phyloP scores from a whole-genome alignment of 2,329 filamentous ascomycete genomes.

The Aspergillus uvarum region DNA sequence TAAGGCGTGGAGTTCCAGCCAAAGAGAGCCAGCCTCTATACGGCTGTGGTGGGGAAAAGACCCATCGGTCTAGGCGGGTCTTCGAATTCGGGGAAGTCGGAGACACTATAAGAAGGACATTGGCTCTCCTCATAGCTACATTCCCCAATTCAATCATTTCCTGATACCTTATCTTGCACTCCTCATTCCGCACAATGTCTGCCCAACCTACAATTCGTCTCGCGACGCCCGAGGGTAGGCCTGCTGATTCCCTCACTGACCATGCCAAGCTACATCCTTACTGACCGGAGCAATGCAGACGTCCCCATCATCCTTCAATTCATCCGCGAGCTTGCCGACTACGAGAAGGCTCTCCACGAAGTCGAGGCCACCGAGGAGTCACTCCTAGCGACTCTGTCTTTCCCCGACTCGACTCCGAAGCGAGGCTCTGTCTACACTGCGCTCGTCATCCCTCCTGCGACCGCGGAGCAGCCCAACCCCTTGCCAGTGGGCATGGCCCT shows the following conservation, averaged over 20 bases:
- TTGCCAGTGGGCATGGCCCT: slow-evolving; percentile 73
- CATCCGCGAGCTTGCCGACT: slow-evolving; percentile 81
- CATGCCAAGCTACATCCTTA: neutral
- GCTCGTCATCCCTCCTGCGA: slow-evolving; percentile 58
- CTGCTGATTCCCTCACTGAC: neutral
- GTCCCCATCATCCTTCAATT: slow-evolving; percentile 76
- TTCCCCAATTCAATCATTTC: neutral
- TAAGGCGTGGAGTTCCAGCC: slow-evolving; percentile 2
- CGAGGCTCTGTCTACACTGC: slow-evolving; percentile 71
- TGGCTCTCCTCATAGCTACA: neutral
- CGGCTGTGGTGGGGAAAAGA: neutral
- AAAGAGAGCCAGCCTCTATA: neutral
- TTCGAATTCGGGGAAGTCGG: neutral
- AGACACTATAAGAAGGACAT: neutral
- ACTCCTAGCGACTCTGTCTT: slow-evolving; percentile 74
- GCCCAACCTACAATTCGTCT: slow-evolving; percentile 41
- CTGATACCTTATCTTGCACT: neutral
- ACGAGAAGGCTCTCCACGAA: slow-evolving; percentile 72
- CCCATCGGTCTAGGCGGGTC: neutral
- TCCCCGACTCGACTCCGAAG: slow-evolving; percentile 56
- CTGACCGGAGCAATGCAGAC: slow-evolving; percentile 54
- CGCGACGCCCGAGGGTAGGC: slow-evolving; percentile 41
- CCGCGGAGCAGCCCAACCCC: slow-evolving; percentile 38
- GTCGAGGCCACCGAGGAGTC: slow-evolving; percentile 77
- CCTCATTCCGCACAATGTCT: slow-evolving; percentile 28